These are phyloP conservation scores for Populus tremula DNA, from an alignment of 345 rosid species.

Conservation along the genomic window DNA sequence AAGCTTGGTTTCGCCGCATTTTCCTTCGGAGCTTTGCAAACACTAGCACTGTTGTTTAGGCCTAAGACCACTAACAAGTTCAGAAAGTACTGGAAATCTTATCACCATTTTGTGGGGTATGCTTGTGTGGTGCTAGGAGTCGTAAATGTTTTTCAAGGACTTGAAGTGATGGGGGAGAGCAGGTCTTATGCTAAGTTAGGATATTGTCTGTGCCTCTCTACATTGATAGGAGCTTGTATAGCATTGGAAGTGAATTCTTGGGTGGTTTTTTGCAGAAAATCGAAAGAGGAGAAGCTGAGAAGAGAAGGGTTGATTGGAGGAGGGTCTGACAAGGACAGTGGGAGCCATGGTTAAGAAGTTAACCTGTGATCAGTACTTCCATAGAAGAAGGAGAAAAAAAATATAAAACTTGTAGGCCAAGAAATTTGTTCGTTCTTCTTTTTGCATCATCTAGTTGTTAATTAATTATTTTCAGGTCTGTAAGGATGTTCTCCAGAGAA, in stretches of 20 bases:
- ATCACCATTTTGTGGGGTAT: constrained; percentile 94
- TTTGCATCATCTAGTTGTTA: background rate
- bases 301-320: constrained; percentile 63
- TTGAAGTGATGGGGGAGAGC: constrained; percentile 77
- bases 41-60: constrained; percentile 73
- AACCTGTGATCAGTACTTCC: background rate
- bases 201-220: constrained; percentile 71
- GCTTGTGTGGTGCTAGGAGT: constrained; percentile 83
- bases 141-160: constrained; percentile 96
- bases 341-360: constrained; percentile 9
- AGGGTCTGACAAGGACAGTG: constrained; percentile 37
- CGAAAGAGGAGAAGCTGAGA: constrained; percentile 87
- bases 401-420: background rate
- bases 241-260: constrained; percentile 93
- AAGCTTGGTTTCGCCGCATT: constrained; percentile 74
- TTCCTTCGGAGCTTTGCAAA: constrained; percentile 60
- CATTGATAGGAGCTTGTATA: constrained; percentile 67
- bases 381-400: background rate
- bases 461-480: background rate
- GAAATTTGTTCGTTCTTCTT: background rate
- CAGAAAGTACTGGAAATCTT: constrained; percentile 92
- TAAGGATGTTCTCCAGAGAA: background rate
- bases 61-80: constrained; percentile 84
- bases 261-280: constrained; percentile 89
- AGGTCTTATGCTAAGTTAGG: constrained; percentile 65